phyloP scores from a whole-genome alignment of 2,329 filamentous ascomycete species.

The Colletotrichum sp. region DNA sequence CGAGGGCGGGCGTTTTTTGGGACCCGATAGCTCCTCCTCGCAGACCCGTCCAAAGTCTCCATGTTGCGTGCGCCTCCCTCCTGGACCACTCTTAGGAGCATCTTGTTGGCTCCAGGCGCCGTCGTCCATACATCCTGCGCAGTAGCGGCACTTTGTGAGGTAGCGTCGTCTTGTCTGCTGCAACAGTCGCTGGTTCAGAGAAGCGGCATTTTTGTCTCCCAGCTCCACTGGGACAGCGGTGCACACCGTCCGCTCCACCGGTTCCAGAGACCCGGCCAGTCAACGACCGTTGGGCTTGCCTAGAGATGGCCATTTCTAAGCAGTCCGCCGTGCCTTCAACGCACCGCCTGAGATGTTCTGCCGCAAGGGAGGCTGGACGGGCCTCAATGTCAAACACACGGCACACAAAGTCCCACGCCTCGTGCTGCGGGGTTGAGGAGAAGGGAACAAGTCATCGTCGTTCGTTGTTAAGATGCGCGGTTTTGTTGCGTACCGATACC shows the following conservation, averaged over 20 bases:
- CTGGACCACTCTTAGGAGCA: background rate
- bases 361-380: background rate
- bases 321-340: background rate
- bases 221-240: constrained; percentile 6
- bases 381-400: background rate
- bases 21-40: background rate
- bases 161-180: background rate
- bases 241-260: constrained; percentile 5
- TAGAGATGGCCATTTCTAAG: background rate
- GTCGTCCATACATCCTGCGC: background rate
- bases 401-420: background rate
- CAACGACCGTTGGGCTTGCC: background rate
- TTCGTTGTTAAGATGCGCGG: background rate
- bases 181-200: background rate
- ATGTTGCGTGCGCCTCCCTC: background rate
- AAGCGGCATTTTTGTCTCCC: constrained; percentile 12
- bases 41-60: background rate
- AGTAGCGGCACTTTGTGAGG: background rate
- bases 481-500: background rate
- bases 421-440: constrained; percentile 1
- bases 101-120: background rate
- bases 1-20: background rate
- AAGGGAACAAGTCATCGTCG: background rate
- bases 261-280: constrained; percentile 4
- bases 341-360: background rate